Evolutionary conservation across 2,329 filamentous ascomycete genomes (phyloP).

Genomic region (Exophiala oligosperma): DNA sequence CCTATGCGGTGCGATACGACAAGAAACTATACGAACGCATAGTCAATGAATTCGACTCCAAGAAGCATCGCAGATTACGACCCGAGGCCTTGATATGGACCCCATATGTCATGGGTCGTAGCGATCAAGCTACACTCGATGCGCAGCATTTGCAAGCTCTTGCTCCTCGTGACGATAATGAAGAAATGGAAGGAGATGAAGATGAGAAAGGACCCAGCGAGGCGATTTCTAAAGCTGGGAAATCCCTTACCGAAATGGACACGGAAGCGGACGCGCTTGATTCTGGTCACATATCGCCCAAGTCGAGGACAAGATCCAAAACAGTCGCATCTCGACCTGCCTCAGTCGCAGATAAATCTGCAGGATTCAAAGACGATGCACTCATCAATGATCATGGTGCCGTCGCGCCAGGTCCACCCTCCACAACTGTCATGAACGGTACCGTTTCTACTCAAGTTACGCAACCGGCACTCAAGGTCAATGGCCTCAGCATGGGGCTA

Average conservation of each 20-base stretch:
- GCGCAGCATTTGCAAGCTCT: slow-evolving; percentile 82
- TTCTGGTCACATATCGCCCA: slow-evolving; percentile 16
- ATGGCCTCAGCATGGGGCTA: slow-evolving; percentile 9
- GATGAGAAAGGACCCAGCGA: slow-evolving; percentile 23
- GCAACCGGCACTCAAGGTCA: slow-evolving; percentile 13
- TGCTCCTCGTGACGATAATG: slow-evolving; percentile 77
- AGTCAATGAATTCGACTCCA: slow-evolving; percentile 83
- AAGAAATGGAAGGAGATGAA: slow-evolving; percentile 34
- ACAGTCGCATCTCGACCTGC: slow-evolving; percentile 7
- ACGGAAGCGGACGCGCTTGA: slow-evolving; percentile 26
- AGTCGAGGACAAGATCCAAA: slow-evolving; percentile 7
- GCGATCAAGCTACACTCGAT: slow-evolving; percentile 79
- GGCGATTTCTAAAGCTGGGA: slow-evolving; percentile 10
- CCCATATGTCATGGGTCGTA: slow-evolving; percentile 92
- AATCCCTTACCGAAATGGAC: slow-evolving; percentile 30
- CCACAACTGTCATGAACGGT: slow-evolving; percentile 21
- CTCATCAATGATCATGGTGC: slow-evolving; percentile 19
- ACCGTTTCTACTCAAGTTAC: slow-evolving; percentile 6
- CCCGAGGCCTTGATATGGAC: slow-evolving; percentile 85
- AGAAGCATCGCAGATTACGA: slow-evolving; percentile 83
- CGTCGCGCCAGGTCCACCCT: slow-evolving; percentile 28
- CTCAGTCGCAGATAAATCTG: slow-evolving; percentile 8
- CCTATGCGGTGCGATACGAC: slow-evolving; percentile 88
- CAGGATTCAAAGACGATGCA: slow-evolving; percentile 13
- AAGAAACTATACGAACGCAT: slow-evolving; percentile 82